phyloP scores from a whole-genome alignment of 2,329 filamentous ascomycete genomes.

The Elsinoe perseae region DNA sequence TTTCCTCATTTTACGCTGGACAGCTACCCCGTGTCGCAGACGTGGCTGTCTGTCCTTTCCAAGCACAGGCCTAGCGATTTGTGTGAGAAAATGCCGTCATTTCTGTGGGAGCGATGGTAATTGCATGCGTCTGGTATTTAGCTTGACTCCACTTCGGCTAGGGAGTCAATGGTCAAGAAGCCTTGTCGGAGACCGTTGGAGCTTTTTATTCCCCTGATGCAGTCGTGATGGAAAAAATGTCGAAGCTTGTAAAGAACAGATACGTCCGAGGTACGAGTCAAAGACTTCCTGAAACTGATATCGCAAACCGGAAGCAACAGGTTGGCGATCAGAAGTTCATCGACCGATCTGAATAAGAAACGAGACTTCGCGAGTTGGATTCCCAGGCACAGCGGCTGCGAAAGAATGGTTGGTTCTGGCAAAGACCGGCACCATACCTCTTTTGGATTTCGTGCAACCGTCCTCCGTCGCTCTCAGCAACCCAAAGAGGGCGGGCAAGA shows the following conservation, averaged over 20 bases:
- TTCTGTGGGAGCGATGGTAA: conserved; percentile 7
- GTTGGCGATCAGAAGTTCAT: conserved; percentile 6
- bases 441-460: no score
- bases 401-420: no score
- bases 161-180: background rate
- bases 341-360: background rate
- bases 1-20: background rate
- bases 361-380: no score
- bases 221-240: background rate
- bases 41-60: conserved; percentile 3
- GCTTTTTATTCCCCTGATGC: background rate
- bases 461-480: no score
- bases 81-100: conserved; percentile 11
- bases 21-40: background rate
- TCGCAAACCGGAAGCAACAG: background rate
- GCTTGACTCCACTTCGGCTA: background rate
- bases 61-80: conserved; percentile 7
- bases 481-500: no score
- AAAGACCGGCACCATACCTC: no score
- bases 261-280: background rate
- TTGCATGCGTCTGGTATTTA: background rate
- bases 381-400: background rate
- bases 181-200: background rate
- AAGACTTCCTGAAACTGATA: conserved; percentile 10
- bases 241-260: background rate